Evolutionary conservation across 148 eudicot species (phyloP), one percentile per base, ranked within the genome.

Genomic region (Fallopia convolvulus): DNA sequence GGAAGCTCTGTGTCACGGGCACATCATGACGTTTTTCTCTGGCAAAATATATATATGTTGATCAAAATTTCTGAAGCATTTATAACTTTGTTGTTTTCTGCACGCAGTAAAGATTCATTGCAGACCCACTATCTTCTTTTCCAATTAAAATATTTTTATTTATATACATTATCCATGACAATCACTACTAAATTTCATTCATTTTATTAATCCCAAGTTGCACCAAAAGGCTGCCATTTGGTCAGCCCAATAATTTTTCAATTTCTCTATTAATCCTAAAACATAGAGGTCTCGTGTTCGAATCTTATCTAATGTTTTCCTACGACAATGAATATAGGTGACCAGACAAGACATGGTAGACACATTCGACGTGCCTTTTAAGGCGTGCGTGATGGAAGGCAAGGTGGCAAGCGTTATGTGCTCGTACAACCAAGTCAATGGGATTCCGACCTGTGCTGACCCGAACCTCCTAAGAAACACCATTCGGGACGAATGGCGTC

Each of bases 391-490:
- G 20, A 73, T 65, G 77, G 91, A 89, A 87, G 99, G 99, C n/a
- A 92, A 89, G 17, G 98, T 89, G 14, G 97, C 98, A 0, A 92
- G 98, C 76, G 92, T 94, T 1, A 94, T 94, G 98, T 94, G 98
- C 81, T 94, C 98, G 3, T 94, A 92, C 79, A 94, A 94, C 79
- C 94, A 92, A 76, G 95, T 94, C 58, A 94, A 94, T 32, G 97
- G 98, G 70, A 49, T 92, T 74, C 98, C 97, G 5, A 90, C 97
- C 21, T 94, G 98, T 79, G 98, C 98, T 3, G 93, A 94, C 33
- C 98, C 98, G 17, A 85, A 76, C 23, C 91, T 94, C 61, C 97
- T 94, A 53, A 83, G 84, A 8, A 40, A 74, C 84, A 94, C 97
- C 20, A 81, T 94, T 6, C 83, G 98, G 15, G 87, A 85, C 20